Base-by-base conservation (phyloP, 2,329 filamentous ascomycete genomes). In the Mycosphaerella sp. region DNA sequence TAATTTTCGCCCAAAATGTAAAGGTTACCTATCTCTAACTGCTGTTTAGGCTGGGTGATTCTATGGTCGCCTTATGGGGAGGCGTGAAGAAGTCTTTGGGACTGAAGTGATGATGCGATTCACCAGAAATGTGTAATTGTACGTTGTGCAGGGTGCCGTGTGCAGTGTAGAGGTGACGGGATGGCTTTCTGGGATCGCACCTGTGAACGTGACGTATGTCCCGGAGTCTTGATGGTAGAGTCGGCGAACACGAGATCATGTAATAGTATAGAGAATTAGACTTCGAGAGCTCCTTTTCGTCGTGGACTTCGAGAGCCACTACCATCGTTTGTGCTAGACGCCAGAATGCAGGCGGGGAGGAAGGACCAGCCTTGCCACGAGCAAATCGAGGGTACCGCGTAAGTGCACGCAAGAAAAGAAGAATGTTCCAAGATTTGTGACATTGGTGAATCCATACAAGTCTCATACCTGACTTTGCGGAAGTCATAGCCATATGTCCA, bases 31-130 rank as follows among this genome's bases (percentile, higher is more conserved):
- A 8, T 5, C 6, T 35, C 36, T 18, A 16, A 9, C 36, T 2
- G 10, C 28, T n/a, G 13, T 18, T 39, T 44, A 60, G 58, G 18
- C 47, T 56, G 32, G 56, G 56, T 27, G 54, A 50, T 32, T 56
- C 53, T 4, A 17, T 58, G 41, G 53, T 53, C 27, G 50, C 58
- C 6, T 34, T 60, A 3, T 60, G 51, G 41, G 42, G 44, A 5
- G 25, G 30, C 14, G 52, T 58, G 17, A 58, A 56, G 51, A 55
- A 50, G 41, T 41, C 49, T 6, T 37, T 53, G 36, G 25, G 36
- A 17, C 14, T n/a, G 5, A 27, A 39, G 14, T 35, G 9, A 16
- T 16, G 17, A n/a, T 36, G 13, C 2, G 16, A 16, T 21, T 2
- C 8, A 21, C n/a, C n/a, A n/a, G n/a, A n/a, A n/a, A n/a, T n/a